Evolutionary conservation across 805 yeast species (phyloP).

Genomic region (Huiozyma sinensis): DNA sequence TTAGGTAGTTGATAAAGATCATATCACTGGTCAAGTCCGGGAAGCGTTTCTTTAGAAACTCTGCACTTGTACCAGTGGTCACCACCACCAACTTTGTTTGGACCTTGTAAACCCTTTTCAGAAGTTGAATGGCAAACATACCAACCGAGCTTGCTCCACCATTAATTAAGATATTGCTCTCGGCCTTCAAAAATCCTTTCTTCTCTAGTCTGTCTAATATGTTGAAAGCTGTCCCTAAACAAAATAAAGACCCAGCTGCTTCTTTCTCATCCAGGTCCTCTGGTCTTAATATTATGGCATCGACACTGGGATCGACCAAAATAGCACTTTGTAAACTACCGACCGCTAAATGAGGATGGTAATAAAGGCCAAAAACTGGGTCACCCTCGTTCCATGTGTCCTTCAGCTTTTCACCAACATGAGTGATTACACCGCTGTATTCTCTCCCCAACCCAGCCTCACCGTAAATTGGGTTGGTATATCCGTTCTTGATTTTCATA

Average conservation of each 20-base stretch:
- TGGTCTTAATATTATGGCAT: constrained; percentile 40
- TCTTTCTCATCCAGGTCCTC: constrained; percentile 35
- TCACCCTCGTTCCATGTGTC: constrained; percentile 43
- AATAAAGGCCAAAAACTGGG: constrained; percentile 50
- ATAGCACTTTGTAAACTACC: constrained; percentile 54
- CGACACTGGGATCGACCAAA: constrained; percentile 41
- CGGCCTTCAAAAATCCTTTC: constrained; percentile 25
- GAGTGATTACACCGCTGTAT: constrained; percentile 48
- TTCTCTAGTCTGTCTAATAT: constrained; percentile 27
- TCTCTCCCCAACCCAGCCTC: constrained; percentile 64
- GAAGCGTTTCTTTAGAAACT: constrained; percentile 31
- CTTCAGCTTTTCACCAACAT: constrained; percentile 40
- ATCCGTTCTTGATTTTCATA: constrained; percentile 46
- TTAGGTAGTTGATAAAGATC: constrained; percentile 25
- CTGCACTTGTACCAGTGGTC: constrained; percentile 44
- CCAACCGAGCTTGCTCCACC: constrained; percentile 82
- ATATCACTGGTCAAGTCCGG: constrained; percentile 33
- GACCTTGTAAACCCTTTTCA: constrained; percentile 41
- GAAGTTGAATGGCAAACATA: constrained; percentile 45
- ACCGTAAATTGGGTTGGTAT: constrained; percentile 39
- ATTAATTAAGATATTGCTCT: constrained; percentile 46
- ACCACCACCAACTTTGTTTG: constrained; percentile 42
- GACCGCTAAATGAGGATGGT: constrained; percentile 39
- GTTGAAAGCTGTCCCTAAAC: constrained; percentile 52
- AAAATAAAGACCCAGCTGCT: constrained; percentile 57